Conservation (phyloP, 257 asterid genomes). For the Ligustrum vulgare region DNA sequence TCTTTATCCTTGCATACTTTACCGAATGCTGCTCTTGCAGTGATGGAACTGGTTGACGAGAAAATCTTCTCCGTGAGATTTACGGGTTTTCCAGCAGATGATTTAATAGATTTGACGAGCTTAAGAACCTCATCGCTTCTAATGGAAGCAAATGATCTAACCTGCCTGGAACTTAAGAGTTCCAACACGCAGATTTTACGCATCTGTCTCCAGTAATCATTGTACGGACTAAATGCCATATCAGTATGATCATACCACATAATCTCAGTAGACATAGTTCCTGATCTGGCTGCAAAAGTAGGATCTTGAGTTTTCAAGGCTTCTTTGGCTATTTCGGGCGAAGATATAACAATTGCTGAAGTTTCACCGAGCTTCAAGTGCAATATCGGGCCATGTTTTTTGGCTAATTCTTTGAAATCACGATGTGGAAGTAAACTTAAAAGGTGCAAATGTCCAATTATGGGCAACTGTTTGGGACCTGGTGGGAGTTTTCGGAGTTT, state of each 20-base stretch:
- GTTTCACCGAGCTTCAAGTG: background rate
- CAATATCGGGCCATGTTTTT: background rate
- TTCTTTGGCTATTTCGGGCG: background rate
- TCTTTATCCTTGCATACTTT: conserved; percentile 1
- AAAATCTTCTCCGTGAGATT: background rate
- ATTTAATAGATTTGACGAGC: background rate
- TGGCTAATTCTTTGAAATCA: background rate
- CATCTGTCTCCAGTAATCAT: background rate
- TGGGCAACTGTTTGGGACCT: background rate
- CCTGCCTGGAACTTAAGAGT: background rate
- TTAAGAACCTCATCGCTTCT: conserved; percentile 1
- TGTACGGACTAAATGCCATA: background rate
- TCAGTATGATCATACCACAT: background rate
- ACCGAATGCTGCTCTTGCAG: background rate
- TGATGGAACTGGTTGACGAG: background rate
- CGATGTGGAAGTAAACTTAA: background rate
- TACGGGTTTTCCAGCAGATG: background rate
- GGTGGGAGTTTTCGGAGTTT: background rate
- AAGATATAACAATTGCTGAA: background rate
- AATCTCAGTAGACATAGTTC: background rate
- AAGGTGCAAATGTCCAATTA: background rate
- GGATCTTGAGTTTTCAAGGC: background rate
- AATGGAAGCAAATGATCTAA: background rate
- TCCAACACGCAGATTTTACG: background rate
- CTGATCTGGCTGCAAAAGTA: background rate